Evolutionary conservation across 345 rosid species (phyloP), one percentile per base, ranked within the genome.

Genomic region (Lumnitzera littorea): DNA sequence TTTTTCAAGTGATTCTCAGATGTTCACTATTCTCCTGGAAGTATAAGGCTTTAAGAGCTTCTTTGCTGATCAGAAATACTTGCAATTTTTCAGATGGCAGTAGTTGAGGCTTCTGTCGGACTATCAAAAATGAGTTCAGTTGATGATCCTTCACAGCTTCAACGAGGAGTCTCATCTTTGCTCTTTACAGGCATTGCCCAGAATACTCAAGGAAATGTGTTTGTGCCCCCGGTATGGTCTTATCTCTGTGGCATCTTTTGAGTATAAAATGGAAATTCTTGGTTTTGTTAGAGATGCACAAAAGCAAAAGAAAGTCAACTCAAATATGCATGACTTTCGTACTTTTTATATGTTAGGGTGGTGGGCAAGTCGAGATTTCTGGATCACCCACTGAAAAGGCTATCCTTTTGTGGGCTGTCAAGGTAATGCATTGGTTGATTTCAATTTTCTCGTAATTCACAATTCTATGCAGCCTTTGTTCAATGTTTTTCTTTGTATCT

Each of bases 371-470:
- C 10, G 97, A 94, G 77, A 72, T 94, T 64, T 69, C 96, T 75
- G 99, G 97, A 73, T 84, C 92, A 69, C 99, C 99, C 23, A 94
- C 99, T 31, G 99, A 94, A 72, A 94, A 88, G 77, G 99, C 99
- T 67, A 86, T 94, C 64, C 85, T 94, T 57, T 83, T 87, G 52
- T 94, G 99, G 99, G 99, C 91, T 11, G 77, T 82, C 71, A 86
- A 94, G 92, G 99, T 79, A 79, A 25, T 56, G 52, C 48, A 25
- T 43, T 62, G 15, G 16, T 24, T 65, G 58, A 66, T 49, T 29
- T 48, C 14, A 48, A 20, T 20, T 61, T 47, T 58, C 23, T 16
- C 24, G 10, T 24, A 17, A 11, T 36, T 13, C 12, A 46, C n/a
- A 50, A 3, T 12, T 14, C 24, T 51, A 31, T 68, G 24, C 53